Conservation (phyloP, 257 asterid genomes). For the Solanum pimpinellifolium region DNA sequence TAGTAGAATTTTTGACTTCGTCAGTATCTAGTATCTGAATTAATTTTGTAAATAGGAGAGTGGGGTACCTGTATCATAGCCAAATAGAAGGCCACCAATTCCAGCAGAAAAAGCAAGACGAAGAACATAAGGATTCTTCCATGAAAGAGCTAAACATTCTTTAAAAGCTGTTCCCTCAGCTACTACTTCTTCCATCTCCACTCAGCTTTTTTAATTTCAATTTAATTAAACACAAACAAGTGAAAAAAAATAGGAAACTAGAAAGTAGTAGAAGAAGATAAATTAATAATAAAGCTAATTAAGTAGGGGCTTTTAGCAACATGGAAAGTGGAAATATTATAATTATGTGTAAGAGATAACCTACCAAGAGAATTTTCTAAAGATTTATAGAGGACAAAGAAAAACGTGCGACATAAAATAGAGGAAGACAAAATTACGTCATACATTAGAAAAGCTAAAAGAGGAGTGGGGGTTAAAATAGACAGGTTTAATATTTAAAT, state of each 20-base stretch:
- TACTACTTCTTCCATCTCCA: constrained; percentile 19
- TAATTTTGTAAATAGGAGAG: neutral
- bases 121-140: constrained; percentile 28
- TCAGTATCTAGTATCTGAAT: too few relatives aligned
- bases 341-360: neutral
- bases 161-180: constrained; percentile 10
- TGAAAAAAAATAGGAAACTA: neutral
- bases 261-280: neutral
- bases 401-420: neutral
- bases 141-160: constrained; percentile 19
- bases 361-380: neutral
- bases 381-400: neutral
- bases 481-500: neutral
- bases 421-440: neutral
- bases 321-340: neutral
- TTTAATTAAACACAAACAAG: neutral
- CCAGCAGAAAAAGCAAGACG: constrained; percentile 49
- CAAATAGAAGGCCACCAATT: constrained; percentile 44
- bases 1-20: too few relatives aligned
- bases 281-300: neutral
- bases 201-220: neutral
- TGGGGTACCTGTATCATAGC: constrained; percentile 35
- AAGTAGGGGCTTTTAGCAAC: neutral
- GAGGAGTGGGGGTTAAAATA: neutral
- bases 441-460: neutral